A percentile compares a stretch with the other conserved stretches of the same genome.
Conservation (phyloP, 2,329 filamentous ascomycete species). For the Bipolaris zeicola region DNA sequence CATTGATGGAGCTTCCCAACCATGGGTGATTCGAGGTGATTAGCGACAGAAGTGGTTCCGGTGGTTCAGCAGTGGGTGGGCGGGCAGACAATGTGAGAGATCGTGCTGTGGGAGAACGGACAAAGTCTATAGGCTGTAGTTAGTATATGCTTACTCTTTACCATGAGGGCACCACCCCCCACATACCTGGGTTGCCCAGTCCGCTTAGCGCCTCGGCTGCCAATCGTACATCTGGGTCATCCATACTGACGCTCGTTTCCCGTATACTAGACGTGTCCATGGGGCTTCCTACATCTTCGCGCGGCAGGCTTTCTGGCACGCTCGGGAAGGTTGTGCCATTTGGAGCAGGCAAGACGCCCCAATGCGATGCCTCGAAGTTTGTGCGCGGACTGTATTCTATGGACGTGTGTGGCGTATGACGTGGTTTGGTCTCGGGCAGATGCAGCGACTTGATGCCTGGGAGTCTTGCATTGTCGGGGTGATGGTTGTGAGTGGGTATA, state of each 20-base stretch:
- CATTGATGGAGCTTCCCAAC: slow-evolving; percentile 82
- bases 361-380: slow-evolving; percentile 31
- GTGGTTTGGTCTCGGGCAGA: slow-evolving; percentile 40
- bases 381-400: slow-evolving; percentile 46
- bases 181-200: slow-evolving; percentile 56
- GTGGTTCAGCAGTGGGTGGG: slow-evolving; percentile 56
- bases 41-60: slow-evolving; percentile 81
- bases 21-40: slow-evolving; percentile 88
- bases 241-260: slow-evolving; percentile 54
- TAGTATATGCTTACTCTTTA: slow-evolving; percentile 15
- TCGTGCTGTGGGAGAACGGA: slow-evolving; percentile 47
- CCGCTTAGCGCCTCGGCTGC: slow-evolving; percentile 58
- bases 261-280: slow-evolving; percentile 53
- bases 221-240: slow-evolving; percentile 56
- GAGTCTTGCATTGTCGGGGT: slow-evolving; percentile 39
- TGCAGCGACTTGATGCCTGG: slow-evolving; percentile 54
- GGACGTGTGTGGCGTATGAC: slow-evolving; percentile 33
- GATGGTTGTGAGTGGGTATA: slow-evolving; percentile 27
- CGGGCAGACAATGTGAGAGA: slow-evolving; percentile 40
- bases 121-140: slow-evolving; percentile 48
- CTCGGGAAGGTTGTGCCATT: slow-evolving; percentile 38
- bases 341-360: slow-evolving; percentile 34
- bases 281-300: slow-evolving; percentile 50
- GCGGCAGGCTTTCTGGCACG: slow-evolving; percentile 38
- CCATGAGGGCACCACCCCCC: slow-evolving; percentile 4